Base-by-base conservation (phyloP, 305 asterid genomes). In the Fraxinus floribunda region DNA sequence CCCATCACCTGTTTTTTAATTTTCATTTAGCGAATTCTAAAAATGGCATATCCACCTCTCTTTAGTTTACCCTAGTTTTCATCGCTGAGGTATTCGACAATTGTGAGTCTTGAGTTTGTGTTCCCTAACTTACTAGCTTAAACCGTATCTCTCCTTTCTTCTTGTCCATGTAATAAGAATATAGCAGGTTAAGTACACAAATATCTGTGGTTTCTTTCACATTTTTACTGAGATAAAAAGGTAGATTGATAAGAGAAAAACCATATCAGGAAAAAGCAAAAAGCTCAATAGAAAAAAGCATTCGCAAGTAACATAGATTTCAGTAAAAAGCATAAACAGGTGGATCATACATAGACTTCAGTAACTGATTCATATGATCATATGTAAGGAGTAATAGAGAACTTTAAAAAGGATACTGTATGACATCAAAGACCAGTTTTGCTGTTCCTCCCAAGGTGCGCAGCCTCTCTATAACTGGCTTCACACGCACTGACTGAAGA, bases 371-470 rank as follows among this genome's bases (percentile, higher is more conserved):
- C 66, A 81, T 18, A 36, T 32, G 78, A 88, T 75, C 80, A 22
- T 78, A 79, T 44, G 78, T 76, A 64, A 11, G 79, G 75, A 82
- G 30, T 55, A 24, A 52, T 55, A 24, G 44, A 52, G 77, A 72
- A 75, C n/a, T 76, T 29, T 55, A 74, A 60, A 32, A 82, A 92
- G 99, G 99, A 97, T 97, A 97, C 94, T 93, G 95, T 84, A 97
- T 91, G 76, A 97, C 97, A 90, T 97, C 99, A 90, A 92, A 97
- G 76, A 85, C 87, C 81, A 97, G 93, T 94, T 90, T 94, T 26
- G 99, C 94, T 60, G 98, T 94, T 86, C 99, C 98, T 76, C 95
- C 96, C 90, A 97, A 90, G 41, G 96, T 85, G 70, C 98, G 99
- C 92, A 94, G 84, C 90, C 81, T 92, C 97, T 97, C 99, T 32